phyloP scores from a whole-genome alignment of 2,329 filamentous ascomycete species.

The Helminthosporium solani region DNA sequence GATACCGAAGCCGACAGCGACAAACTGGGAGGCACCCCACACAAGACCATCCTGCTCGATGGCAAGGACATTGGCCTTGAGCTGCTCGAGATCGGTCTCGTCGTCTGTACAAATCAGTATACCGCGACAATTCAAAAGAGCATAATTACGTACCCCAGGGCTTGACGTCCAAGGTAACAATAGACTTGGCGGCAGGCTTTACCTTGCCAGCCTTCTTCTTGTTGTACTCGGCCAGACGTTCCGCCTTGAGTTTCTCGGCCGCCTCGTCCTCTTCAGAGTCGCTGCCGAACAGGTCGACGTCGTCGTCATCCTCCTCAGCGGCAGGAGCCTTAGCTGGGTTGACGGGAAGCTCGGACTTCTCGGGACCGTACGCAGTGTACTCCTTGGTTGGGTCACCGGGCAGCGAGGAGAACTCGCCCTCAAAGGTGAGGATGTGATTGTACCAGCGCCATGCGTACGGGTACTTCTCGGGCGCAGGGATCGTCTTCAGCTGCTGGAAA shows the following conservation, averaged over 20 bases:
- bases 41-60: conserved; percentile 93
- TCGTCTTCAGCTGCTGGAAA: conserved; percentile 82
- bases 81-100: conserved; percentile 84
- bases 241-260: conserved; percentile 79
- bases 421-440: conserved; percentile 94
- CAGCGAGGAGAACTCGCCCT: conserved; percentile 88
- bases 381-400: conserved; percentile 87
- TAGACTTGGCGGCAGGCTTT: conserved; percentile 91
- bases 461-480: conserved; percentile 82
- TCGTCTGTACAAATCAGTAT: conserved; percentile 61
- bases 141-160: conserved; percentile 79
- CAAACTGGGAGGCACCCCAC: conserved; percentile 90
- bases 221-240: conserved; percentile 88
- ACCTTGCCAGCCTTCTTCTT: conserved; percentile 95
- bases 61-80: conserved; percentile 76
- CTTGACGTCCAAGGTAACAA: conserved; percentile 96
- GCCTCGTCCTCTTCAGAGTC: conserved; percentile 77
- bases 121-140: not conserved
- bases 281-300: conserved; percentile 89
- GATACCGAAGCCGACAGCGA: conserved; percentile 93
- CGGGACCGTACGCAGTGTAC: conserved; percentile 89
- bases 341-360: conserved; percentile 71
- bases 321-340: conserved; percentile 84
- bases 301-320: conserved; percentile 62
- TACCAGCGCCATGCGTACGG: conserved; percentile 96